phyloP scores from a whole-genome alignment of 345 rosid genomes.

The Odontarrhena argentea region DNA sequence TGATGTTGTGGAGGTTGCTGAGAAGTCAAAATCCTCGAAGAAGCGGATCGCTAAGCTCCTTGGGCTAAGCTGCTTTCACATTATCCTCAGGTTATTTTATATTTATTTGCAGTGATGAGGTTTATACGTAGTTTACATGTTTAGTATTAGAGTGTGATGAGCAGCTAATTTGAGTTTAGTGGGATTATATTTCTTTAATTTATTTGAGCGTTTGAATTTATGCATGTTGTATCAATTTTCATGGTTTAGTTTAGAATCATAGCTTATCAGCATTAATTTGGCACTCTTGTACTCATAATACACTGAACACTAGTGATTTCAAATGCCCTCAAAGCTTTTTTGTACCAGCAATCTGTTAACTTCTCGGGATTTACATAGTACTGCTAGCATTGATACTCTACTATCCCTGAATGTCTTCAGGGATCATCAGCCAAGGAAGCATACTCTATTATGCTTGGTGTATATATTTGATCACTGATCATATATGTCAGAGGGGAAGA shows the following conservation, averaged over 20 bases:
- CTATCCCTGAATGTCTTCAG: slow-evolving; percentile 47
- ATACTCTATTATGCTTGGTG: slow-evolving; percentile 34
- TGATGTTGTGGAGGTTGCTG: slow-evolving; percentile 36
- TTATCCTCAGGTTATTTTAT: slow-evolving; percentile 63
- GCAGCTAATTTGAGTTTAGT: no score
- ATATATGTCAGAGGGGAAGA: no score
- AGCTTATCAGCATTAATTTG: slow-evolving; percentile 4
- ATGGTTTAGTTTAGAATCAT: background rate
- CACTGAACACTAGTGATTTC: background rate
- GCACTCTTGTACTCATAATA: background rate
- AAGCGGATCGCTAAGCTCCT: slow-evolving; percentile 50
- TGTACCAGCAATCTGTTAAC: slow-evolving; percentile 2
- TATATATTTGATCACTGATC: no score
- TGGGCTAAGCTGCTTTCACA: slow-evolving; percentile 96
- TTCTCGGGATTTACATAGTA: slow-evolving; percentile 1
- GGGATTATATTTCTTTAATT: no score
- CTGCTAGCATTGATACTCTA: slow-evolving; percentile 3
- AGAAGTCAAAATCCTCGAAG: slow-evolving; percentile 33
- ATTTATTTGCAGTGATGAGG: no score
- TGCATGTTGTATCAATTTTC: slow-evolving; percentile 3
- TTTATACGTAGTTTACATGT: no score
- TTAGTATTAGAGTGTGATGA: no score
- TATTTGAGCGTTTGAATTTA: background rate
- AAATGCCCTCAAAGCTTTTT: background rate
- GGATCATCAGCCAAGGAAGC: slow-evolving; percentile 64